Percentiles rank a stretch among this genome's conserved stretches.
Conservation (phyloP, 192 early-diverging fungal genomes). For the Coemansia sp. region DNA sequence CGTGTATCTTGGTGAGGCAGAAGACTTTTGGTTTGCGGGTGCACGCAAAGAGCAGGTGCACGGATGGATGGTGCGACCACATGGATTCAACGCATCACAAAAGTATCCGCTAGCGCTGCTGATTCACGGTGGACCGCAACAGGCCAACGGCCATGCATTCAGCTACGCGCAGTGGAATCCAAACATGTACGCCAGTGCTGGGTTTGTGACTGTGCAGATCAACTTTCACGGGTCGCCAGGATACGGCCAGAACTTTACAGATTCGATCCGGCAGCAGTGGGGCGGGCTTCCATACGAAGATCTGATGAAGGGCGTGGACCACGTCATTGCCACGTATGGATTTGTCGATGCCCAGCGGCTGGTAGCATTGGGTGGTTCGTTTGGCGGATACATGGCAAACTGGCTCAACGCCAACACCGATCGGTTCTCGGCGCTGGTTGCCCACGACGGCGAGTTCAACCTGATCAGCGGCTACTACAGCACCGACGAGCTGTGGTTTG, state of each 20-base stretch:
- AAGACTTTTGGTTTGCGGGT: conserved; percentile 71
- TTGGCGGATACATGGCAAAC: conserved; percentile 83
- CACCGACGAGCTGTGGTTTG: conserved; percentile 80
- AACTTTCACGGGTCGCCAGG: conserved; percentile 80
- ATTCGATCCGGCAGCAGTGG: conserved; percentile 73
- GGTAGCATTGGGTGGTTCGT: conserved; percentile 70
- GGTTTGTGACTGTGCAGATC: conserved; percentile 66
- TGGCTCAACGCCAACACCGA: conserved; percentile 80
- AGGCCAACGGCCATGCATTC: conserved; percentile 59
- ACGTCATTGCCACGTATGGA: conserved; percentile 50
- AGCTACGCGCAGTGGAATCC: conserved; percentile 68
- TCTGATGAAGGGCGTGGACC: conserved; percentile 67
- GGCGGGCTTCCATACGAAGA: conserved; percentile 72
- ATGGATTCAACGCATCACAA: conserved; percentile 51
- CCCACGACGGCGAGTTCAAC: conserved; percentile 75
- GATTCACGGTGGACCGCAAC: conserved; percentile 83
- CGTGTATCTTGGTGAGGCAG: conserved; percentile 52
- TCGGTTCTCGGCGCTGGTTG: conserved; percentile 65
- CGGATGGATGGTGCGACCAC: conserved; percentile 64
- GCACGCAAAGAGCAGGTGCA: conserved; percentile 53
- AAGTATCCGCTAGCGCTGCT: conserved; percentile 74
- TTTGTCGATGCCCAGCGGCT: conserved; percentile 62
- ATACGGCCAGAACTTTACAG: conserved; percentile 74
- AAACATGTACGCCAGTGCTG: conserved; percentile 68
- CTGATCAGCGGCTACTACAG: conserved; percentile 61